Percentiles rank a stretch among this genome's conserved stretches.
These are phyloP conservation scores for Auricularia cornea DNA, from an alignment of 768 basidiomycete genomes.

Conservation along the genomic window DNA sequence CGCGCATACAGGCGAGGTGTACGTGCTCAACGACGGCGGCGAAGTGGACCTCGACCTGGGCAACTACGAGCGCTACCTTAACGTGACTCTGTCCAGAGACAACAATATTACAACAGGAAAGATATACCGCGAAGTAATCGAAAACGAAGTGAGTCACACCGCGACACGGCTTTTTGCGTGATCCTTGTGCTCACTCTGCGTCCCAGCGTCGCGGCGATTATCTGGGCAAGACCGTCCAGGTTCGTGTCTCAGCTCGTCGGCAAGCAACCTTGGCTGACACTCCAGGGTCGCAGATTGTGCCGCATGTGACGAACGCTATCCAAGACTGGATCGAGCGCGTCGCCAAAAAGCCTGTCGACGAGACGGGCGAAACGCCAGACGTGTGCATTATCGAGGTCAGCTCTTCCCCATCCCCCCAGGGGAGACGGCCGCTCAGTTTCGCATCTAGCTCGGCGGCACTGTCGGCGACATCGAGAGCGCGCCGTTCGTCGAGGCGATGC, in stretches of 20 bases:
- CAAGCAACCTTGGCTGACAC: not conserved
- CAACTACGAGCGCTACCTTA: slow-evolving; percentile 96
- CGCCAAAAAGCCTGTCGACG: slow-evolving; percentile 88
- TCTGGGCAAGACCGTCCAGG: slow-evolving; percentile 95
- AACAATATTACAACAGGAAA: slow-evolving; percentile 99
- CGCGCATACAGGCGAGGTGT: slow-evolving; percentile 71
- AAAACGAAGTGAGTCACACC: slow-evolving; percentile 68
- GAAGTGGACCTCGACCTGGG: slow-evolving; percentile 97
- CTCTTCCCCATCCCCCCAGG: no score
- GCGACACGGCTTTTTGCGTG: slow-evolving; percentile 1
- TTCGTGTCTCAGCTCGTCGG: slow-evolving; percentile 23
- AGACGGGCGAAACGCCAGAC: slow-evolving; percentile 86
- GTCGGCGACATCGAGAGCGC: slow-evolving; percentile 99
- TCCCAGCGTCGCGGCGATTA: slow-evolving; percentile 46
- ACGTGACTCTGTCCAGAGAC: slow-evolving; percentile 87
- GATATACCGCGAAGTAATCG: slow-evolving; percentile 94
- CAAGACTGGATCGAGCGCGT: slow-evolving; percentile 99
- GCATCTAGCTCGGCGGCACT: slow-evolving; percentile 92
- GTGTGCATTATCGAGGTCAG: slow-evolving; percentile 94
- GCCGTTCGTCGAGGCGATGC: slow-evolving; percentile 96
- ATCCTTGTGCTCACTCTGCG: slow-evolving; percentile 3
- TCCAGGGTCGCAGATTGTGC: slow-evolving; percentile 59
- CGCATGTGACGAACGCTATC: slow-evolving; percentile 92
- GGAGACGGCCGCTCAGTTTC: no score
- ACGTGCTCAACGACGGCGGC: slow-evolving; percentile 95